Evolutionary conservation across 805 yeast species (phyloP), one percentile per base, ranked within the genome.

Genomic region (Ogataea pini): DNA sequence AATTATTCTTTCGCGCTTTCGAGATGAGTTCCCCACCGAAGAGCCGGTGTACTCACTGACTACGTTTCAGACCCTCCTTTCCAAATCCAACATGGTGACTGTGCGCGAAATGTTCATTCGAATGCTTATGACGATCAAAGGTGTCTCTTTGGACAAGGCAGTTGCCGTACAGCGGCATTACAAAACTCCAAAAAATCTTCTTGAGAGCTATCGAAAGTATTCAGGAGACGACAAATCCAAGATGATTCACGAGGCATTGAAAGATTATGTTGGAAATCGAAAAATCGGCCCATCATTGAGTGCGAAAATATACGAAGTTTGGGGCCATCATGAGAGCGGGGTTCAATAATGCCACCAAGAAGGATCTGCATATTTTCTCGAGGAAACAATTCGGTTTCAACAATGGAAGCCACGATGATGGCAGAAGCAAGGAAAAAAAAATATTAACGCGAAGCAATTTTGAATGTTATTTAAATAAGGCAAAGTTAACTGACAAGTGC

Each of bases 141-240:
- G 98, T 0, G 73, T 94, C 1, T 81, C 96, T 0, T 68, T 88
- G 25, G 97, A 92, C 53, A 89, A 87, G 62, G 99, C 99, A 0
- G 61, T 81, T 8, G 80, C 80, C 7, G 82, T 94, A 8, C 97
- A 91, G 65, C 71, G 72, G 16, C 63, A 74, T 36, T 94, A 74
- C 60, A 80, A 82, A 2, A 91, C 97, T 0, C 94, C 97, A 0
- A 69, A 70, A 29, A 63, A 60, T 16, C 71, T 92, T n/a, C 62
- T 84, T 10, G 71, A 73, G 17, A 79, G 75, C 9, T 86, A 71
- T 55, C 69, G 57, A 10, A 40, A 40, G 2, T 56, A 52, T 49
- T 2, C 52, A 24, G 22, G 55, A 49, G 46, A 50, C 47, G 76
- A 69, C 1, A 71, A 70, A 51, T 58, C 65, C 22, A 57, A 55